These are phyloP conservation scores for Telfairia occidentalis DNA, from an alignment of 331 rosid species.

Conservation along the genomic window DNA sequence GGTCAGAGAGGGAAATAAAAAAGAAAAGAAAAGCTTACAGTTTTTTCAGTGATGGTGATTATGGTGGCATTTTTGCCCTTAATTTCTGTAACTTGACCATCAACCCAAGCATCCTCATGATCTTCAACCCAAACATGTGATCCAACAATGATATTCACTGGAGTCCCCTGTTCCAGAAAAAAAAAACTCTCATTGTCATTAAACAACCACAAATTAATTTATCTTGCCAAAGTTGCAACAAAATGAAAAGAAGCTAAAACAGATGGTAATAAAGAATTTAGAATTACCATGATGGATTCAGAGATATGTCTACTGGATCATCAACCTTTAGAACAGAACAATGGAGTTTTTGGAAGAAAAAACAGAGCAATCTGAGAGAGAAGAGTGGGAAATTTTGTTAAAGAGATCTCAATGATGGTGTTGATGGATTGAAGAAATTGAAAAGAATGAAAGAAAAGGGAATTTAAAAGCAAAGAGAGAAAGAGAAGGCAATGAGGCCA, in stretches of 20 bases:
- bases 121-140: slow-evolving; percentile 82
- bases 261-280: not conserved
- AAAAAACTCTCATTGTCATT: not conserved
- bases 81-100: slow-evolving; percentile 56
- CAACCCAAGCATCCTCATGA: slow-evolving; percentile 62
- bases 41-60: slow-evolving; percentile 36
- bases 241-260: not conserved
- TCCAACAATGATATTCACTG: slow-evolving; percentile 77
- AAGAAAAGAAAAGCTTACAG: slow-evolving; percentile 29
- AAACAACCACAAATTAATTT: not conserved
- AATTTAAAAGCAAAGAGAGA: slow-evolving; percentile 36
- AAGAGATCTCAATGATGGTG: slow-evolving; percentile 1
- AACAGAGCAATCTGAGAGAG: slow-evolving; percentile 14
- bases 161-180: slow-evolving; percentile 51
- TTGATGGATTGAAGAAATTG: slow-evolving; percentile 15
- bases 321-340: slow-evolving; percentile 23
- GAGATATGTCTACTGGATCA: slow-evolving; percentile 22
- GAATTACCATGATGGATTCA: slow-evolving; percentile 39
- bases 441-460: slow-evolving; percentile 38
- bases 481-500: slow-evolving; percentile 46
- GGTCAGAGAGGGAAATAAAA: not conserved
- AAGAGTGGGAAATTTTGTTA: not conserved
- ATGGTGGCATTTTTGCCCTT: slow-evolving; percentile 42
- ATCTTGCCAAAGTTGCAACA: not conserved
- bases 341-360: slow-evolving; percentile 1